Conservation (phyloP, 2,329 filamentous ascomycete genomes). For the Paracoccidioides brasiliensis region DNA sequence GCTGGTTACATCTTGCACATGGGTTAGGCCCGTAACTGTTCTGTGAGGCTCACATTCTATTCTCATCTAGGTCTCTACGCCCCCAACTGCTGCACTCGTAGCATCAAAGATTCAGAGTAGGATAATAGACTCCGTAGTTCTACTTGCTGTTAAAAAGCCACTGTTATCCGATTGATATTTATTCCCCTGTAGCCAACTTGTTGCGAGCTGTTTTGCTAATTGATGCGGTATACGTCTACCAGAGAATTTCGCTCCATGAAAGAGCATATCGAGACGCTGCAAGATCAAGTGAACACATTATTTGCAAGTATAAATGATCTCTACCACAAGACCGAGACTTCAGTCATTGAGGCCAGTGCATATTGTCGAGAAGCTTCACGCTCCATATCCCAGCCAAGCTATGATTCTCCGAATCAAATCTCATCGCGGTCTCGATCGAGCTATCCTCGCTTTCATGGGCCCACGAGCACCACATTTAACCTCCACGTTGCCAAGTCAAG, state of each 20-base stretch:
- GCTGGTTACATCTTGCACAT: neutral
- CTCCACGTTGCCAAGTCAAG: slow-evolving; percentile 79
- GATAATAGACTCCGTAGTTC: slow-evolving; percentile 11
- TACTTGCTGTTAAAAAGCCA: neutral
- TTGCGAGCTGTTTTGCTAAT: neutral
- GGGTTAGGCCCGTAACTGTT: neutral
- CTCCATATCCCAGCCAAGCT: slow-evolving; percentile 19
- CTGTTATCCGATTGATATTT: neutral
- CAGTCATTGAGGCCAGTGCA: slow-evolving; percentile 15
- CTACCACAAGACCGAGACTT: slow-evolving; percentile 33
- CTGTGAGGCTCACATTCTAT: neutral
- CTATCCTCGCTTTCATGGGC: slow-evolving; percentile 62
- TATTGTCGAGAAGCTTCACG: slow-evolving; percentile 30
- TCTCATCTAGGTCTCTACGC: slow-evolving; percentile 41
- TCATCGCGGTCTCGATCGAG: slow-evolving; percentile 39
- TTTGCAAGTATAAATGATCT: slow-evolving; percentile 59
- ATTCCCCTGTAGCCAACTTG: neutral
- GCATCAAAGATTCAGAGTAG: slow-evolving; percentile 76
- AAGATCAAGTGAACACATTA: slow-evolving; percentile 72
- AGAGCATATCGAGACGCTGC: slow-evolving; percentile 57
- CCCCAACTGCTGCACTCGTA: slow-evolving; percentile 56
- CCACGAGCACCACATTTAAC: slow-evolving; percentile 74
- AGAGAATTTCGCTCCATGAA: slow-evolving; percentile 74
- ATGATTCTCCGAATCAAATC: slow-evolving; percentile 11
- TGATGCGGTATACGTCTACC: slow-evolving; percentile 8